phyloP scores from a whole-genome alignment of 805 yeast species.

The Barnettozyma sp. region DNA sequence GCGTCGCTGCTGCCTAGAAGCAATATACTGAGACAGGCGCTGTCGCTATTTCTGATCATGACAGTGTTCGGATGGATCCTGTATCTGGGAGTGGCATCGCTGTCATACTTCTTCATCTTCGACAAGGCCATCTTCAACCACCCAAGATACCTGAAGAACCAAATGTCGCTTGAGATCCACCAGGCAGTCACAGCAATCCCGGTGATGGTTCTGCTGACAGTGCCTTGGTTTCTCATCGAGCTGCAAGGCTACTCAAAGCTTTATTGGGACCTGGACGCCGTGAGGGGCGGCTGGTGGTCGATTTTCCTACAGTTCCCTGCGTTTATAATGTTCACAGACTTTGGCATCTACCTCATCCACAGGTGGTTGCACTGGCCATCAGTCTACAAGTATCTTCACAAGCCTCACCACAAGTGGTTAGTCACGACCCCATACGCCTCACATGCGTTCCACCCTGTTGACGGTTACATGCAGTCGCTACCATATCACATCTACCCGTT shows the following conservation, averaged over 20 bases:
- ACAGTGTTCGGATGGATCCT: constrained; percentile 82
- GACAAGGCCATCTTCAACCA: constrained; percentile 90
- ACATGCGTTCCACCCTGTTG: constrained; percentile 98
- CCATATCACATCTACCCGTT: constrained; percentile 94
- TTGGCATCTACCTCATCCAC: constrained; percentile 86
- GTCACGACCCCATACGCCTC: constrained; percentile 98
- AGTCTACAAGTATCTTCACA: constrained; percentile 81
- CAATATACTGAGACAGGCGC: constrained; percentile 61
- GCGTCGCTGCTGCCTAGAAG: constrained; percentile 69
- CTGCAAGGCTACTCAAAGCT: constrained; percentile 75
- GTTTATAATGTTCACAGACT: constrained; percentile 89
- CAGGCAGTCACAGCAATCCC: constrained; percentile 83
- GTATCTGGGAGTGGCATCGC: constrained; percentile 65
- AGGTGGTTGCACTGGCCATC: constrained; percentile 90
- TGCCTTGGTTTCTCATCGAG: constrained; percentile 86
- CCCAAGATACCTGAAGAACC: constrained; percentile 93
- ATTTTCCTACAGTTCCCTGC: constrained; percentile 60
- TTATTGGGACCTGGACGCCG: constrained; percentile 57
- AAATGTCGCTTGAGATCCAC: constrained; percentile 74
- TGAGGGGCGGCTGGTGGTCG: constrained; percentile 64
- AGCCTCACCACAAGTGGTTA: constrained; percentile 99
- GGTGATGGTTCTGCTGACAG: constrained; percentile 75
- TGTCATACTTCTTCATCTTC: constrained; percentile 74
- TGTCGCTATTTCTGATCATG: constrained; percentile 62
- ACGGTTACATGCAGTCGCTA: constrained; percentile 86